Conservation (phyloP, 345 rosid species). For the Camelina hispida region DNA sequence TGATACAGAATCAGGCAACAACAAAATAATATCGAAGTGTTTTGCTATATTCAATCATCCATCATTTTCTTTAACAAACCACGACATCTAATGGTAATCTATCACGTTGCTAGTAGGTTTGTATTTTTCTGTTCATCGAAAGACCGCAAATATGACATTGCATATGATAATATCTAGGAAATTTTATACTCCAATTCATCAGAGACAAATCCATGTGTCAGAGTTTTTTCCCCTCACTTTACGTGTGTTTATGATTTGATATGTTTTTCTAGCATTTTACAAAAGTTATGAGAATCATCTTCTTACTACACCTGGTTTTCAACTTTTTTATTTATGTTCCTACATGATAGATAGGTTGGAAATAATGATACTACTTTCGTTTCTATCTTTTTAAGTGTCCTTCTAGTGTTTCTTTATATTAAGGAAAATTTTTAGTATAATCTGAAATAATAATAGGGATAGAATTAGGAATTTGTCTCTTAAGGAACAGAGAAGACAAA, state of each 20-base stretch:
- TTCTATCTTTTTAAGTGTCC: not conserved
- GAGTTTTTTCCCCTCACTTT: not conserved
- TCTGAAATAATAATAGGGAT: not conserved
- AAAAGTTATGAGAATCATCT: constrained; percentile 27
- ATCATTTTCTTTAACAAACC: constrained; percentile 41
- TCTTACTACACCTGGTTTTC: not conserved
- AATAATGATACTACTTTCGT: not conserved
- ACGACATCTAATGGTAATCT: constrained; percentile 17
- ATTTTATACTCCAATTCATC: not conserved
- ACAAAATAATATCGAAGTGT: not conserved
- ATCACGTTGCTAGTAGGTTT: constrained; percentile 3
- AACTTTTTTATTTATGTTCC: too few species aligned
- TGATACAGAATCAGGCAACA: constrained; percentile 32
- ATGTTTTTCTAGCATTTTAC: not conserved
- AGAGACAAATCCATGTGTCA: constrained; percentile 25
- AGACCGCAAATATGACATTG: constrained; percentile 15
- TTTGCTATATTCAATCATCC: constrained; percentile 36
- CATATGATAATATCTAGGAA: constrained; percentile 16
- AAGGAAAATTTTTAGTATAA: not conserved
- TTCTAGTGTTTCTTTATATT: not conserved
- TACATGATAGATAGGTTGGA: not conserved
- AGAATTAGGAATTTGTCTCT: constrained; percentile 1
- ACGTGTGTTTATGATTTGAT: constrained; percentile 10
- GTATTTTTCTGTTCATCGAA: constrained; percentile 29
- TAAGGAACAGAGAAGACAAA: constrained; percentile 68